These are phyloP conservation scores for Aspergillus diversus DNA, from an alignment of 495 filamentous ascomycete species.

Conservation along the genomic window DNA sequence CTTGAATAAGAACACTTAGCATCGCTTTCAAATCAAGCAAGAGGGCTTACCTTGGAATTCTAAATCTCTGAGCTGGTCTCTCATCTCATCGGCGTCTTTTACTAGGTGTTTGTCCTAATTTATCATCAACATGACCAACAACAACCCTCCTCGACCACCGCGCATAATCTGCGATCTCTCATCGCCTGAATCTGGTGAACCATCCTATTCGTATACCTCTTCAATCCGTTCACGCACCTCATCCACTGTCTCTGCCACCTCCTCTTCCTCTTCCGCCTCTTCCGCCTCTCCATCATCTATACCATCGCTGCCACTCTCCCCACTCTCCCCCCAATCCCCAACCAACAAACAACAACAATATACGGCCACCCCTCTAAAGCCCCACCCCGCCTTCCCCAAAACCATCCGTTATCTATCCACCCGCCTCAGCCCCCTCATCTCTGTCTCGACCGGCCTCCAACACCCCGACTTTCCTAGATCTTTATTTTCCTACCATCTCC, in stretches of 20 bases:
- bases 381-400: slow-evolving; percentile 25
- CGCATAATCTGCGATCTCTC: slow-evolving; percentile 5
- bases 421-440: slow-evolving; percentile 44
- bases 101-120: not conserved
- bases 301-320: not conserved
- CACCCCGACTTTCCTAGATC: slow-evolving; percentile 70
- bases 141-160: not conserved
- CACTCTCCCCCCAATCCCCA: not conserved
- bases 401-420: slow-evolving; percentile 38
- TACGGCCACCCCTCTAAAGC: slow-evolving; percentile 2
- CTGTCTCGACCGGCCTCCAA: slow-evolving; percentile 54
- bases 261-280: not conserved
- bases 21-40: too few relatives aligned
- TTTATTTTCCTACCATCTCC: slow-evolving; percentile 62
- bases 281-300: not conserved
- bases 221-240: not conserved
- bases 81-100: too few relatives aligned
- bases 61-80: too few relatives aligned
- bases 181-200: not conserved
- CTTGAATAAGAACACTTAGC: not conserved
- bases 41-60: too few relatives aligned
- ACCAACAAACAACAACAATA: not conserved
- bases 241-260: not conserved
- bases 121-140: not conserved
- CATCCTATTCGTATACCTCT: not conserved